Evolutionary conservation across 805 yeast genomes (phyloP), one percentile per base, ranked within the genome.

Genomic region (Yarrowia deformans): DNA sequence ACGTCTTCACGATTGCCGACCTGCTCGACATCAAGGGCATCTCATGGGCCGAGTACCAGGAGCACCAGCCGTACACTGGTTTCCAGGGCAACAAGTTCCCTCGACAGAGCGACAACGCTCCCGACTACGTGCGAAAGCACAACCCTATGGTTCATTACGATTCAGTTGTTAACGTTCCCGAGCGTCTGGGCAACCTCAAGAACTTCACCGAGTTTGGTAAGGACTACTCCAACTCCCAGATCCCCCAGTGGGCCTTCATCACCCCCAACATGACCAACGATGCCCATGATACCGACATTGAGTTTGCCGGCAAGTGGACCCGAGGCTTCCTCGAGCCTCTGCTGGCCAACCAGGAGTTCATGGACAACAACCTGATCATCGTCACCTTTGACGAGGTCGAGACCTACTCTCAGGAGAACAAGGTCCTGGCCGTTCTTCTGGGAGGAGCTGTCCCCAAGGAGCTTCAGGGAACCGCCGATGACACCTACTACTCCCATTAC

Each of bases 261-360:
- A 84, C 87, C 48, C 87, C 87, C 69, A 84, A 84, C 78, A 81
- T 83, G 83, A 77, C 84, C 70, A 79, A 83, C 77, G 86, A 84
- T 75, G 87, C 85, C 55, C 85, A 84, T 71, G 85, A 82, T 76
- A 73, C 83, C 52, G 82, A 79, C 72, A 80, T 84, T 68, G 79
- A 79, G 68, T 78, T 80, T 67, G 82, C 86, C 23, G 84, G 84
- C 43, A 69, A 72, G 68, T 84, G 87, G 87, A 73, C 83, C 54
- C 80, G 79, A 69, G 71, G 76, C 69, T 84, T 83, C 80, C 73
- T 84, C 69, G 77, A 75, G 68, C 85, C 86, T 54, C 75, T 82
- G 72, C 76, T 82, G 73, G 71, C 76, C 71, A 82, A 83, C 78
- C 74, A 76, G 39, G 82, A 83, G 79, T 84, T 84, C 80, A 83